Evolutionary conservation across 805 yeast species (phyloP).

Genomic region (Dipodascopsis uninucleata): DNA sequence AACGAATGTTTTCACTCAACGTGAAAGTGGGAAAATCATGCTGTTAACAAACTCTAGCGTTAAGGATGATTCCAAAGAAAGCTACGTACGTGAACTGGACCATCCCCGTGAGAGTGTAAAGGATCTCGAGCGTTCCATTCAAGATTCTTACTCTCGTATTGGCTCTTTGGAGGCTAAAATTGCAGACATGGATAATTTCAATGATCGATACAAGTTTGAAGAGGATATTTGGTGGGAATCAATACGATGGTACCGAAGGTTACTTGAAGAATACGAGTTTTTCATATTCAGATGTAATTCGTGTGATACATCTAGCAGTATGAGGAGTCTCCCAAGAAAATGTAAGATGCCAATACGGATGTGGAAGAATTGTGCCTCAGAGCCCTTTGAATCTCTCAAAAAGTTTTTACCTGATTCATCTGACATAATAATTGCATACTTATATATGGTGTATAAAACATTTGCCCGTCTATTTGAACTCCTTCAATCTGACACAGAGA

Average conservation of each 20-base stretch:
- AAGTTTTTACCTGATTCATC: constrained; percentile 10
- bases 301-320: constrained; percentile 9
- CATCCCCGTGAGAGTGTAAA: constrained; percentile 8
- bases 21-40: constrained; percentile 15
- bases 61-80: background rate
- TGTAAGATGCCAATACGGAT: constrained; percentile 17
- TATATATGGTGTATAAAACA: constrained; percentile 13
- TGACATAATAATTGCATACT: constrained; percentile 7
- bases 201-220: background rate
- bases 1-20: too few species aligned
- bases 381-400: constrained; percentile 11
- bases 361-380: constrained; percentile 19
- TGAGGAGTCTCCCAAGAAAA: constrained; percentile 17
- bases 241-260: constrained; percentile 9
- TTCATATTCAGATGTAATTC: constrained; percentile 16
- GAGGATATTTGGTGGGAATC: constrained; percentile 14
- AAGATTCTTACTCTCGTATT: constrained; percentile 8
- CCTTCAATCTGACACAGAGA: constrained; percentile 3
- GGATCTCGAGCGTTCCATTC: constrained; percentile 12
- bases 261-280: constrained; percentile 23
- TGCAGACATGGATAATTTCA: constrained; percentile 5
- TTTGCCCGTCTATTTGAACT: constrained; percentile 17
- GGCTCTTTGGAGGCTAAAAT: constrained; percentile 11
- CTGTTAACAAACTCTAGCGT: constrained; percentile 17
- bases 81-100: constrained; percentile 5